Conservation (phyloP, 78 protist genomes). For the Monosiga brevicollis region DNA sequence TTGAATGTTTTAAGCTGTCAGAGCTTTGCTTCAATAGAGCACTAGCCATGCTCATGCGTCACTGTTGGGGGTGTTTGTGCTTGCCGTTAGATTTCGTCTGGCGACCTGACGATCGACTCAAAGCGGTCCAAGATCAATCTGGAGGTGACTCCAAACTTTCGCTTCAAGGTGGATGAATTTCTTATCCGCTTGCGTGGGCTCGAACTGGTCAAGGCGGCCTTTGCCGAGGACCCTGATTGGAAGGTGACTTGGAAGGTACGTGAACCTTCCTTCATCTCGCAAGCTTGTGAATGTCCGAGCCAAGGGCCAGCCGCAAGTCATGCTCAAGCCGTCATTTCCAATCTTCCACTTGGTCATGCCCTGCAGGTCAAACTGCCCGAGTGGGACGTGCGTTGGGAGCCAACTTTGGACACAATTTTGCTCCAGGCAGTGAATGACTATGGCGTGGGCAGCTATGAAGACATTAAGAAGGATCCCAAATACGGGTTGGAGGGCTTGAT, state of each 20-base stretch:
- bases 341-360: not conserved
- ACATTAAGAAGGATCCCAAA: not conserved
- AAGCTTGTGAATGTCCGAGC: not conserved
- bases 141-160: not conserved
- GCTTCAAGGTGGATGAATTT: no score
- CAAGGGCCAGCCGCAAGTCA: not conserved
- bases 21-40: no score
- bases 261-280: not conserved
- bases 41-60: no score
- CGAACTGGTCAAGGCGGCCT: not conserved
- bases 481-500: not conserved
- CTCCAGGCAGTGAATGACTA: not conserved
- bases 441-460: not conserved
- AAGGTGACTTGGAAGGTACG: not conserved
- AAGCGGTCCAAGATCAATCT: not conserved
- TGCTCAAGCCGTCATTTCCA: not conserved
- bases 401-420: not conserved
- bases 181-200: not conserved
- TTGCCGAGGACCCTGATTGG: not conserved
- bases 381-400: not conserved
- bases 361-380: not conserved
- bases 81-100: not conserved
- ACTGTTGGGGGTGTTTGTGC: not conserved
- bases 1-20: not conserved
- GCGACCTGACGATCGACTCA: not conserved